Percentiles rank a stretch among this genome's conserved stretches.
These are phyloP conservation scores for Leptomonas seymouri DNA, from an alignment of 208 protist genomes.

Conservation along the genomic window DNA sequence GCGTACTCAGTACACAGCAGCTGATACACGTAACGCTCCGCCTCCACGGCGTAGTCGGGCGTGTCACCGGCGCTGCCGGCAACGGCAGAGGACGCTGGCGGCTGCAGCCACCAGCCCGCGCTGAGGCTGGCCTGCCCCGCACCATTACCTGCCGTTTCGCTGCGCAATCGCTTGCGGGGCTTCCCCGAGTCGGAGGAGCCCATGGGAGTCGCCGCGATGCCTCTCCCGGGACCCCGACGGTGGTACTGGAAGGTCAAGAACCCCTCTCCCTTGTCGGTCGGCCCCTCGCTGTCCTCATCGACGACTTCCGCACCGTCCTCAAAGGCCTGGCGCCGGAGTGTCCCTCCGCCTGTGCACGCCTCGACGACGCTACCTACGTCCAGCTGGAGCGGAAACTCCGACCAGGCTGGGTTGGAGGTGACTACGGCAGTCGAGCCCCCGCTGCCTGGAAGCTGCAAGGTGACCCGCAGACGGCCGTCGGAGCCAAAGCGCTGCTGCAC, in stretches of 20 bases:
- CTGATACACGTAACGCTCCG: constrained; percentile 75
- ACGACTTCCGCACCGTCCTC: neutral
- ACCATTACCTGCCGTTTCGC: neutral
- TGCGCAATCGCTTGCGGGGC: neutral
- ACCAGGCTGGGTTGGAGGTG: constrained; percentile 24
- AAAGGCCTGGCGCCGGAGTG: no score
- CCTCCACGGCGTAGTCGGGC: constrained; percentile 57
- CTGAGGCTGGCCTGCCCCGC: neutral
- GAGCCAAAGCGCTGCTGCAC: constrained; percentile 14
- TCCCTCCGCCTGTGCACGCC: neutral
- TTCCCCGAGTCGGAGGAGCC: no score
- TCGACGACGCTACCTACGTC: constrained; percentile 11
- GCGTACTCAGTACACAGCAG: constrained; percentile 48
- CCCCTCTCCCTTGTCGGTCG: neutral
- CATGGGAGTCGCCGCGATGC: neutral
- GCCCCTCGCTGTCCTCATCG: neutral
- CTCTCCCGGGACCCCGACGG: neutral
- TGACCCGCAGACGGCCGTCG: constrained; percentile 18
- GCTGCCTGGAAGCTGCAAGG: constrained; percentile 15
- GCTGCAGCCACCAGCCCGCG: constrained; percentile 22
- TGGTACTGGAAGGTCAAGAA: constrained; percentile 35
- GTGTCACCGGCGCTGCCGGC: constrained; percentile 29
- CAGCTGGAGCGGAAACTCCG: constrained; percentile 19
- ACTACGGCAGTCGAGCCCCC: constrained; percentile 5
- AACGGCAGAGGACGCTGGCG: constrained; percentile 9